Conservation (phyloP, 2,329 filamentous ascomycete species). For the Ophiostoma sp. region DNA sequence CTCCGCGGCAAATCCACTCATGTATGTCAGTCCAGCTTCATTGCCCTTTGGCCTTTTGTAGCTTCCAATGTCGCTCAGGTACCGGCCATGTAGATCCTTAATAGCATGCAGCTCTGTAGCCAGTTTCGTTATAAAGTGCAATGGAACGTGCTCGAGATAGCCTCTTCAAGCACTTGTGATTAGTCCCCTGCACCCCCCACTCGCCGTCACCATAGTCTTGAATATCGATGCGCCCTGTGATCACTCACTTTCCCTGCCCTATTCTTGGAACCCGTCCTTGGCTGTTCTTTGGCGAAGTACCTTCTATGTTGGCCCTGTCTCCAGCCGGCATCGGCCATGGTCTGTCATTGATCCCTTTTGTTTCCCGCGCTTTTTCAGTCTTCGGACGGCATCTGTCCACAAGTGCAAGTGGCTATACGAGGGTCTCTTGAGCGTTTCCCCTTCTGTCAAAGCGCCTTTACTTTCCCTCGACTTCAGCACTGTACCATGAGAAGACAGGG, state of each 20-base stretch:
- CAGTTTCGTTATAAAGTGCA: neutral
- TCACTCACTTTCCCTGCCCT: neutral
- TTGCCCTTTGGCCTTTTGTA: neutral
- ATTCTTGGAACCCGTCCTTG: neutral
- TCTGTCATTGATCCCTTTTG: neutral
- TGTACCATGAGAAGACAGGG: neutral
- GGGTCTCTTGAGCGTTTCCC: neutral
- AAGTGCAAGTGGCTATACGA: neutral
- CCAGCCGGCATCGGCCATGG: neutral
- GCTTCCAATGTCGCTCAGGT: neutral
- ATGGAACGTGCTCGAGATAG: neutral
- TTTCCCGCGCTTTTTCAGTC: neutral
- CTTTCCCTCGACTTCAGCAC: neutral
- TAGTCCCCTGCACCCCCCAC: neutral
- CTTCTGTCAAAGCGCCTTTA: too few relatives aligned
- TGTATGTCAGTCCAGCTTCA: too few relatives aligned
- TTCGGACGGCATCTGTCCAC: neutral
- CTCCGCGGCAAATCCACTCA: conserved; percentile 17
- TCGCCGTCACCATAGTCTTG: neutral
- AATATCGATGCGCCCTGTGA: neutral
- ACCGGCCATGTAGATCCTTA: conserved; percentile 4
- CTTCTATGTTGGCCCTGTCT: neutral
- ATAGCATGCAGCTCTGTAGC: neutral
- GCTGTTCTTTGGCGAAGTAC: neutral
- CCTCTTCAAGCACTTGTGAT: neutral